Conservation (phyloP, 495 filamentous ascomycete species). For the Xylaria flabelliformis region DNA sequence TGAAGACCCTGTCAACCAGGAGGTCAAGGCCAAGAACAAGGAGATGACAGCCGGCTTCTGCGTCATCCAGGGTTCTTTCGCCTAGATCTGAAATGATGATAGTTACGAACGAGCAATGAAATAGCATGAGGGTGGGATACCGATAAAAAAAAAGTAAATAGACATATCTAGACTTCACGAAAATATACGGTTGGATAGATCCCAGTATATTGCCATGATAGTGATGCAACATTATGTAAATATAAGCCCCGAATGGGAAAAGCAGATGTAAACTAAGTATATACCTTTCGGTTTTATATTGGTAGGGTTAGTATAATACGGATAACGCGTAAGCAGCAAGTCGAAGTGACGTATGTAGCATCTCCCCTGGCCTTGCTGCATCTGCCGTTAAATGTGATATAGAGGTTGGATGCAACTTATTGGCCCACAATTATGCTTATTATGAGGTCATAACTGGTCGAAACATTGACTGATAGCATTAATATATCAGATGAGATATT, state of each 20-base stretch:
- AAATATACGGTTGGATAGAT: slow-evolving; percentile 20
- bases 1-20: slow-evolving; percentile 19
- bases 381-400: neutral
- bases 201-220: neutral
- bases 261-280: neutral
- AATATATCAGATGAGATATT: neutral
- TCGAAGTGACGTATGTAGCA: neutral
- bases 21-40: slow-evolving; percentile 17
- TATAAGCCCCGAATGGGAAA: neutral
- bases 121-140: neutral
- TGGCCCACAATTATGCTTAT: neutral
- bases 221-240: neutral
- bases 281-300: neutral
- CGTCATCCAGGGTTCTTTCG: slow-evolving; percentile 22
- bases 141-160: neutral
- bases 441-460: neutral
- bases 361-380: neutral
- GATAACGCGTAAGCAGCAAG: neutral
- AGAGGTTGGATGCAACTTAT: neutral
- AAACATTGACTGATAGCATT: neutral
- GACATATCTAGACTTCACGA: slow-evolving; percentile 9
- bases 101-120: slow-evolving; percentile 18
- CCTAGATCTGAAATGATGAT: slow-evolving; percentile 1
- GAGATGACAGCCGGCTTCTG: neutral
- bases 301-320: neutral